Percentiles rank a stretch among this genome's conserved stretches.
These are phyloP conservation scores for Balakata baccata DNA, from an alignment of 345 rosid genomes.

Conservation along the genomic window DNA sequence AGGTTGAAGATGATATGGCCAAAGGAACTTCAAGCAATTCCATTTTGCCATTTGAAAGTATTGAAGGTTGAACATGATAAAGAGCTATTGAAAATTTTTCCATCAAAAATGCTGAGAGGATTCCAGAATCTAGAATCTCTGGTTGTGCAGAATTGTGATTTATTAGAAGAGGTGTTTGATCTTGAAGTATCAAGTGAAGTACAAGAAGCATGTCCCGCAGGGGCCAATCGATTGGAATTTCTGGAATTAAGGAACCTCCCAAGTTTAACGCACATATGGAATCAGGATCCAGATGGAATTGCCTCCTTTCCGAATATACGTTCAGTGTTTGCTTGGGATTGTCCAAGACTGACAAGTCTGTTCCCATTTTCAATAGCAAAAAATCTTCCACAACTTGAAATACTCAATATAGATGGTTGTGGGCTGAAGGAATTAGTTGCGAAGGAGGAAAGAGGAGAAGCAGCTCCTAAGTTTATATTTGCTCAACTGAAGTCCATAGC, in stretches of 20 bases:
- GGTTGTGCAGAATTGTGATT: neutral
- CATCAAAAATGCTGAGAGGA: neutral
- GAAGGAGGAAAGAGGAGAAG: slow-evolving; percentile 7
- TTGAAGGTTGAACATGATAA: neutral
- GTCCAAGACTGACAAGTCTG: slow-evolving; percentile 14
- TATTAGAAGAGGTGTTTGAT: slow-evolving; percentile 18
- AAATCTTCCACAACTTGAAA: neutral
- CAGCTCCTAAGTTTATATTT: neutral
- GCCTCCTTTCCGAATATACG: slow-evolving; percentile 4
- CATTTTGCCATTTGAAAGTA: neutral
- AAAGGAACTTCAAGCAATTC: neutral
- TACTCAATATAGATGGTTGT: neutral
- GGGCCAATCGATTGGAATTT: neutral
- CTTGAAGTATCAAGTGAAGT: neutral
- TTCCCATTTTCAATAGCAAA: slow-evolving; percentile 19
- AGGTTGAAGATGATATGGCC: neutral
- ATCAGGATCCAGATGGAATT: slow-evolving; percentile 8
- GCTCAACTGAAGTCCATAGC: slow-evolving; percentile 4
- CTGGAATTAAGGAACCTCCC: neutral
- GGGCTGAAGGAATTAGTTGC: slow-evolving; percentile 22
- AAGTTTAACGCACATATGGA: slow-evolving; percentile 15
- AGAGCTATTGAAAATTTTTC: slow-evolving; percentile 5
- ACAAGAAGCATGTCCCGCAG: neutral
- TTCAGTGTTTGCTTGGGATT: neutral
- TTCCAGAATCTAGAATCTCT: slow-evolving; percentile 3